Conservation (phyloP, 2,329 filamentous ascomycete species). For the Alternaria tenuissima region DNA sequence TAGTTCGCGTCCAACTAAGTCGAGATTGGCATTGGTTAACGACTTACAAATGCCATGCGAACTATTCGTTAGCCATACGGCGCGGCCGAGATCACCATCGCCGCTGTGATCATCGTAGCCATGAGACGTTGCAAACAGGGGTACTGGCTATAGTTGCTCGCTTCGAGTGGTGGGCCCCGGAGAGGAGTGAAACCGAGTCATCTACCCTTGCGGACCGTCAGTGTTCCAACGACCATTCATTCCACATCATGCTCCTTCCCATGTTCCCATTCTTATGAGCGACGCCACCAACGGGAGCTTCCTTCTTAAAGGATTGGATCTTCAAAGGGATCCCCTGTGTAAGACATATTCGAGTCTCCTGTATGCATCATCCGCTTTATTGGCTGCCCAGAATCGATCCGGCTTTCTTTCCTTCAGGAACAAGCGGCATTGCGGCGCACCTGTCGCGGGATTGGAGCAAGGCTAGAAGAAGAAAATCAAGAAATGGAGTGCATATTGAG, state of each 20-base stretch:
- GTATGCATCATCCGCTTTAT: neutral
- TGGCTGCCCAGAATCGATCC: neutral
- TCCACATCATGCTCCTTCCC: conserved; percentile 1
- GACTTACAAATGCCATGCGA: conserved; percentile 10
- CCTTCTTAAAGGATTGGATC: conserved; percentile 5
- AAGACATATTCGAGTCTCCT: neutral
- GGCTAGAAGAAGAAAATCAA: conserved; percentile 9
- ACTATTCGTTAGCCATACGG: conserved; percentile 16
- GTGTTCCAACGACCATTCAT: conserved; percentile 1
- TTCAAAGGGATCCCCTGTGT: conserved; percentile 3
- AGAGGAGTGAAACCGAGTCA: conserved; percentile 5
- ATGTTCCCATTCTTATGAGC: neutral
- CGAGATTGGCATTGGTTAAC: neutral
- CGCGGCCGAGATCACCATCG: conserved; percentile 11
- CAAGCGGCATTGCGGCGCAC: conserved; percentile 10
- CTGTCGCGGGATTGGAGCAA: conserved; percentile 5
- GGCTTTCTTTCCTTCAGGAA: conserved; percentile 1
- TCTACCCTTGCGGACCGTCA: conserved; percentile 5
- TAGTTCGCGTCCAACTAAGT: neutral
- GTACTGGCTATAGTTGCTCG: conserved; percentile 8
- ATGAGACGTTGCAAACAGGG: conserved; percentile 15
- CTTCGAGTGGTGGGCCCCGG: conserved; percentile 9
- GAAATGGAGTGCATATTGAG: neutral
- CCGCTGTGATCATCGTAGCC: conserved; percentile 5
- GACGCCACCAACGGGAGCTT: conserved; percentile 15